Base-by-base conservation (phyloP, 352 stramenopile species). In the Globisporangium middletonii region DNA sequence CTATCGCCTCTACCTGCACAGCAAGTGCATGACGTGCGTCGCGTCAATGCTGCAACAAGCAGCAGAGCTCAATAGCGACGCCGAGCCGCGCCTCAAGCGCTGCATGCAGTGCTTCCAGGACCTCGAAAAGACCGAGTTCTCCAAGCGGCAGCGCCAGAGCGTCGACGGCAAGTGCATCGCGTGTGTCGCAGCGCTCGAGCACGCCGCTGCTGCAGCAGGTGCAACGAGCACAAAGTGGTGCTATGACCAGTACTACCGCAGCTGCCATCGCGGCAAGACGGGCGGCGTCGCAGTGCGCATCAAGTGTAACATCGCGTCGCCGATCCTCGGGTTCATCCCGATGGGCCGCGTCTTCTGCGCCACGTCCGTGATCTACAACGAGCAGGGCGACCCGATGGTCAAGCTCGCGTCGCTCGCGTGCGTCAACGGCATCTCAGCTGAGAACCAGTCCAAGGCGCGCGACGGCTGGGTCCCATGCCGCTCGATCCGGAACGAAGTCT, bases 81-180 rank as follows among this genome's bases (percentile, higher is more conserved):
- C 50, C 15, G 66, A 63, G 33, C 48, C 62, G 26, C 67, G 76
- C 13, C 60, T 82, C 26, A 89, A 89, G 56, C 71, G 73, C 19
- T 91, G 81, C 53, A 70, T 88, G 26, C 81, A 91, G 63, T 91
- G 81, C 71, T 91, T 89, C 61, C 75, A 83, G 51, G 76, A 78
- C 43, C 59, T 87, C n/a, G 55, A 72, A 0, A 83, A 82, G 51
- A 58, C 70, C 3, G 68, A 59, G 18, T 91, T 88, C 58, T 91
- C 81, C 55, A 91, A 91, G 68, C 79, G 81, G 9, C 81, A 91
- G 67, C 70, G 69, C 44, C 71, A 86, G 13, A 62, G 79, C 52
- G 49, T 82, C 42, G 75, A 88, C 33, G 67, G 77, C 67, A 91
- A 91, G 60, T 91, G 81, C 60, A 71, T 62, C 23, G 15, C 42